A percentile compares a stretch with the other conserved stretches of the same genome.
Conservation (phyloP, 176 grass and related monocot species). For the Elymus sibiricus region DNA sequence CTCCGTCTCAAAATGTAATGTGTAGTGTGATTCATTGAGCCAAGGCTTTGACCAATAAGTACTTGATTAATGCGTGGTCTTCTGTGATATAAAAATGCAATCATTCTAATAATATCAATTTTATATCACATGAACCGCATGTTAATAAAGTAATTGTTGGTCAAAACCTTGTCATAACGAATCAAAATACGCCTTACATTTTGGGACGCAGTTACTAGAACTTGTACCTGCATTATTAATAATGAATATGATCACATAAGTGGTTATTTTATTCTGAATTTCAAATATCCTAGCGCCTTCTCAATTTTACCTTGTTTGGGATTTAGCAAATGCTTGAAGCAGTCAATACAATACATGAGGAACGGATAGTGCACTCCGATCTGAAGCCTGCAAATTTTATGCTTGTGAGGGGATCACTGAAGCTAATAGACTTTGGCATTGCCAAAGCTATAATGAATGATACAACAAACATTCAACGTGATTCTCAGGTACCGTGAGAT, state of each 20-base stretch:
- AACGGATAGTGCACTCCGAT: slow-evolving; percentile 91
- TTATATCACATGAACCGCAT: neutral
- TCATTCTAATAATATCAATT: neutral
- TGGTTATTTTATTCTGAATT: neutral
- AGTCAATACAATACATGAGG: slow-evolving; percentile 91
- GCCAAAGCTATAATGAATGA: slow-evolving; percentile 85
- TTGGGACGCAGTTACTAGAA: neutral
- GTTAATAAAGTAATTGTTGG: neutral
- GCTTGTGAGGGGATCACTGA: slow-evolving; percentile 69
- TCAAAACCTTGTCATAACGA: neutral
- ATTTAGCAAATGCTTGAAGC: slow-evolving; percentile 99
- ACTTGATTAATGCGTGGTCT: neutral
- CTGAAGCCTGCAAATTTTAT: slow-evolving; percentile 96
- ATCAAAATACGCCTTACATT: neutral
- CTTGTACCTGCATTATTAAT: neutral
- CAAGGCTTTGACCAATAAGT: neutral
- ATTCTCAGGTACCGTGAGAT: slow-evolving; percentile 67
- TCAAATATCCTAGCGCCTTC: neutral
- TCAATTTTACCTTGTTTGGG: slow-evolving; percentile 13
- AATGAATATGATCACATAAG: neutral
- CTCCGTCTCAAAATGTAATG: neutral
- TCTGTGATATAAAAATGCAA: neutral
- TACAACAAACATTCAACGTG: slow-evolving; percentile 84
- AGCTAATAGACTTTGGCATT: slow-evolving; percentile 88
- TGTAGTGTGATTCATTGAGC: neutral